Conservation (phyloP, 805 yeast genomes). For the Wickerhamomyces bovis region DNA sequence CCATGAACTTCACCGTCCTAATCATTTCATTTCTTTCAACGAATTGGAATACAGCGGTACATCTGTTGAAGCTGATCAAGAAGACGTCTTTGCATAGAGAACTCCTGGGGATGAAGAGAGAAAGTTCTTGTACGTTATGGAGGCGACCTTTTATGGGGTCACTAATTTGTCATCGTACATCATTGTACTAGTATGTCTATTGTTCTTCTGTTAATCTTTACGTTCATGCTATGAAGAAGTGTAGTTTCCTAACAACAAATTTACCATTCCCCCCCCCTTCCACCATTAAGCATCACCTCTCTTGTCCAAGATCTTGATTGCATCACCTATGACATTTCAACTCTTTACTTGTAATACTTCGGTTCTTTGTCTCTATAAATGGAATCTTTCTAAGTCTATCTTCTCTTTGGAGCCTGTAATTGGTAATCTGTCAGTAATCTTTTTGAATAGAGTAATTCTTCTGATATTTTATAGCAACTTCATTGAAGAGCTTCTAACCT, state of each 20-base stretch:
- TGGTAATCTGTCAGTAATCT: constrained; percentile 1
- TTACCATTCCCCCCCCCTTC: constrained; percentile 18
- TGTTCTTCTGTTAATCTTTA: background rate
- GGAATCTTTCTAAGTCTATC: background rate
- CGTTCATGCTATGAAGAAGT: constrained; percentile 3
- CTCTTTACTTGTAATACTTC: background rate
- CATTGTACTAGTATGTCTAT: background rate
- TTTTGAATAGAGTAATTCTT: constrained; percentile 1
- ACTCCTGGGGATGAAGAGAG: background rate
- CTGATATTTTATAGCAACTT: constrained; percentile 4
- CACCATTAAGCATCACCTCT: constrained; percentile 17
- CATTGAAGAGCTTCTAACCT: too few relatives aligned
- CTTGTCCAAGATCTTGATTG: constrained; percentile 31
- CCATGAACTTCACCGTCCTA: constrained; percentile 81
- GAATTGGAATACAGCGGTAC: constrained; percentile 47
- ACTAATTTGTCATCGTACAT: background rate
- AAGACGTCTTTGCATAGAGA: constrained; percentile 48
- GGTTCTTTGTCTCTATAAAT: background rate
- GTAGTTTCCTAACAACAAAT: constrained; percentile 16
- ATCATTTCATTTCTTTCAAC: constrained; percentile 73
- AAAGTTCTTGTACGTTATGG: background rate
- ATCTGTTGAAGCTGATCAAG: constrained; percentile 60
- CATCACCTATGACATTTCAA: constrained; percentile 32
- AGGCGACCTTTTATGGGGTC: background rate
- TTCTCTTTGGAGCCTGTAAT: constrained; percentile 10